Evolutionary conservation across 257 asterid species (phyloP), one percentile per base, ranked within the genome.

Genomic region (Penstemon barbatus): DNA sequence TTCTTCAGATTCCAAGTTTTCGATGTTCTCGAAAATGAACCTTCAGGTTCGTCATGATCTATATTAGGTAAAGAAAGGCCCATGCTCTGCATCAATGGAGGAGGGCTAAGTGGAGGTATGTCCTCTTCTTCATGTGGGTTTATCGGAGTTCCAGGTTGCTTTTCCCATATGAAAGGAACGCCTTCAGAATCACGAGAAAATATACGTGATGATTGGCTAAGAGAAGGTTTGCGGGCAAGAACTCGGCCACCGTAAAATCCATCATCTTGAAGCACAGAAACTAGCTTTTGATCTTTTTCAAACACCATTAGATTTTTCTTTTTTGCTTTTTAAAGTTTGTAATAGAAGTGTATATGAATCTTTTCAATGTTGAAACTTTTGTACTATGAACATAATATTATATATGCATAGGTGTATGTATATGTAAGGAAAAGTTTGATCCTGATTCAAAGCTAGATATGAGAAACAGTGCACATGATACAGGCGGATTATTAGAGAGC

Each of bases 141-240:
- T 57, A 73, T 85, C 0, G 97, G 83, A 0, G 85, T 91, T 15
- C 96, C 97, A 0, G 97, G 97, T 46, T 68, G 77, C 89, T 50
- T 83, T 63, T 91, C 97, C 96, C 97, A 91, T 68, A 68, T 44
- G 69, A 91, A 86, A 0, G 97, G 97, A 33, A 91, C 82, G 48
- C 96, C 96, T 71, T 82, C 91, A 0, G 82, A 71, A 3, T 74
- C 60, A 7, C 95, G 74, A 46, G 77, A 84, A 55, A 74, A 82
- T 3, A 78, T 61, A 33, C 85, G 79, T 1, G 97, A 88, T 4
- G 95, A 88, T n/a, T 78, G 77, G 5, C 92, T 89, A 0, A 36
- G 66, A 0, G 90, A 90, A 3, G 83, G 18, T 61, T 86, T 80
- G 25, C 95, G 68, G 0, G 84, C 77, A 42, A 88, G 89, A 48